Evolutionary conservation across 2,329 filamentous ascomycete genomes (phyloP), one percentile per base, ranked within the genome.

Genomic region (Lithohypha guttulata): DNA sequence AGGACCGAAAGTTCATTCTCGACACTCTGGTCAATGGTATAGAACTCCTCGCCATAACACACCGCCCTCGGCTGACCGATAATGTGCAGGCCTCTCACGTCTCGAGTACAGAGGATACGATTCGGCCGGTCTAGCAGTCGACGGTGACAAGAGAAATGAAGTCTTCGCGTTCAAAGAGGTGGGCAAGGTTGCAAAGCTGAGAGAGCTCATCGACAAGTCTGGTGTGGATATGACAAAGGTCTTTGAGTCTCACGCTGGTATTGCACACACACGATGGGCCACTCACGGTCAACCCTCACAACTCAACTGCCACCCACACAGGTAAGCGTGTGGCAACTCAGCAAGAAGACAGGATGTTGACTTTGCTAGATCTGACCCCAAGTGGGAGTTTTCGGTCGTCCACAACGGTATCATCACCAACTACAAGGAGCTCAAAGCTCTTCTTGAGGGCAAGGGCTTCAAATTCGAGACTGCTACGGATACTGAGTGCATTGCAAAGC

Each of bases 381-480:
- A 70, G 57, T 98, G 89, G 86, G 83, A 98, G 68, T 98, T 98
- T 65, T 75, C 84, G 51, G 80, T 98, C 55, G 91, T 96, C 46
- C 91, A 98, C 81, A 98, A 98, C 68, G 91, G 91, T 60, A 98
- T 98, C 74, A 98, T 98, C 68, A 98, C 91, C 71, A 98, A 98
- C 77, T 98, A 98, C 78, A 98, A 98, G 75, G 91, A 98, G 70
- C 71, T 98, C 56, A 94, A 89, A 78, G 84, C 82, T 47, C 79
- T 98, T 49, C 75, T 98, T 53, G 76, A 81, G 68, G 75, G 74
- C 72, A 98, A 96, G 76, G 91, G 91, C 60, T 93, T 94, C 79
- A 82, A 80, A 59, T 98, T 98, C 62, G 91, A 98, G 79, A 98
- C 91, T 37, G 89, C 98, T 68, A 98, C 91, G 52, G 91, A 98